Evolutionary conservation across 2,329 filamentous ascomycete species (phyloP).

Genomic region (Chlorencoelia australis): DNA sequence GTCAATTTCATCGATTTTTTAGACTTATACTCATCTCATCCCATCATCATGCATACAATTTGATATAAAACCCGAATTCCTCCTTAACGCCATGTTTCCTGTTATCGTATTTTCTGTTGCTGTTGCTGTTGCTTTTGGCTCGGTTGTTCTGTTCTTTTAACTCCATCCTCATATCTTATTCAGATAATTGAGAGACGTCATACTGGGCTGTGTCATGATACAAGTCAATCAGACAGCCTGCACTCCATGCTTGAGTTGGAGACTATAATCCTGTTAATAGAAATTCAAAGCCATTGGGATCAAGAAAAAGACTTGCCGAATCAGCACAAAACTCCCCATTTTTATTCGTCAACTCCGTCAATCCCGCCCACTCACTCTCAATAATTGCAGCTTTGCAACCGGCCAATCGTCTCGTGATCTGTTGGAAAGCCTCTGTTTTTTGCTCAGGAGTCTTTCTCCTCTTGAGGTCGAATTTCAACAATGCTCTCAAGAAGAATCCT

Average conservation of each 20-base stretch:
- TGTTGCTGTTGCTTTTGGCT: too few species aligned
- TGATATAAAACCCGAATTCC: background rate
- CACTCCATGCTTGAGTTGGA: slow-evolving; percentile 94
- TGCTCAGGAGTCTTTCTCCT: slow-evolving; percentile 57
- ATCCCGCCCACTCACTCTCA: slow-evolving; percentile 75
- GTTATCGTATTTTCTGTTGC: too few species aligned
- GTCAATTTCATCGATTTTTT: background rate
- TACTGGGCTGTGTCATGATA: slow-evolving; percentile 73
- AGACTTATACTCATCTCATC: background rate
- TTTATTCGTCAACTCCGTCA: slow-evolving; percentile 90
- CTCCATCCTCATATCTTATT: background rate
- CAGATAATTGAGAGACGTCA: slow-evolving; percentile 17
- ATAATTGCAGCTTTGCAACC: slow-evolving; percentile 80
- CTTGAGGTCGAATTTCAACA: slow-evolving; percentile 81
- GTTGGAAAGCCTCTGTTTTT: slow-evolving; percentile 82
- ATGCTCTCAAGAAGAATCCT: slow-evolving; percentile 84
- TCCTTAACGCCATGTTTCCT: background rate
- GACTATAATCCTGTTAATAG: slow-evolving; percentile 42
- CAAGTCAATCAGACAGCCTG: slow-evolving; percentile 85
- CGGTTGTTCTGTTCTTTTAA: background rate
- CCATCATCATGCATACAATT: background rate
- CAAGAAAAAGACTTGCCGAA: slow-evolving; percentile 53
- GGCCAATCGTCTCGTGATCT: slow-evolving; percentile 72
- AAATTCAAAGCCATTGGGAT: slow-evolving; percentile 9
- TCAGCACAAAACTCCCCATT: slow-evolving; percentile 74